phyloP scores from a whole-genome alignment of 148 eudicot species.

The Hydrangea macrophylla region DNA sequence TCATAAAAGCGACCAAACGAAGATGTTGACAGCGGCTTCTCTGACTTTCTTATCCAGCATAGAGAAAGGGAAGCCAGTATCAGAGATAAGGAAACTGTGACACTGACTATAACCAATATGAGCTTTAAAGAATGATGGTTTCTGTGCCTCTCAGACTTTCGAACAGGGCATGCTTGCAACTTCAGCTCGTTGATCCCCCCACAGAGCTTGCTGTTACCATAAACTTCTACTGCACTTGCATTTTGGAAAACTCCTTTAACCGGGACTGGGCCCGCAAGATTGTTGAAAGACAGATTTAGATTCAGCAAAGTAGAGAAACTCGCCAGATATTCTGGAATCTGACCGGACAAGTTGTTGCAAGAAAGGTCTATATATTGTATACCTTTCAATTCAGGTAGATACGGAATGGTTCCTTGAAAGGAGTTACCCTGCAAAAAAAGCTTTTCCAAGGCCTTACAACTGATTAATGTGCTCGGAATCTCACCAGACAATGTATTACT shows the following conservation, averaged over 20 bases:
- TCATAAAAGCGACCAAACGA: not conserved
- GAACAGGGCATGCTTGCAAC: not conserved
- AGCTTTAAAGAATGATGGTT: not conserved
- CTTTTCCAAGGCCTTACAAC: not conserved
- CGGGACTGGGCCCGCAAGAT: not conserved
- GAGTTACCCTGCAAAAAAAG: conserved; percentile 4
- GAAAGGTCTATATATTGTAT: conserved; percentile 17
- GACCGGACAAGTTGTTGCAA: conserved; percentile 15
- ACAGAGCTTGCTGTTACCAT: not conserved
- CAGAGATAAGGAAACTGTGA: not conserved
- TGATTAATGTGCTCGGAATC: conserved; percentile 7
- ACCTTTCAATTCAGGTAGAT: not conserved
- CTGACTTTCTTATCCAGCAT: not conserved
- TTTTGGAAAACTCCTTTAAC: not conserved
- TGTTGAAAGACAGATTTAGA: not conserved
- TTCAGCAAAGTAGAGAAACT: not conserved
- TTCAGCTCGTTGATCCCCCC: not conserved
- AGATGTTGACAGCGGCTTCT: not conserved
- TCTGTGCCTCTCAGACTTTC: not conserved
- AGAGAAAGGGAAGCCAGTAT: not conserved
- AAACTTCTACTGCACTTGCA: not conserved
- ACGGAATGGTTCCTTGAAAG: conserved; percentile 15
- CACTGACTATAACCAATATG: not conserved
- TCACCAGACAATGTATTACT: conserved; percentile 13
- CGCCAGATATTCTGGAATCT: conserved; percentile 10